Conservation (phyloP, 108 stramenopile genomes). For the Craspedostauros australis region DNA sequence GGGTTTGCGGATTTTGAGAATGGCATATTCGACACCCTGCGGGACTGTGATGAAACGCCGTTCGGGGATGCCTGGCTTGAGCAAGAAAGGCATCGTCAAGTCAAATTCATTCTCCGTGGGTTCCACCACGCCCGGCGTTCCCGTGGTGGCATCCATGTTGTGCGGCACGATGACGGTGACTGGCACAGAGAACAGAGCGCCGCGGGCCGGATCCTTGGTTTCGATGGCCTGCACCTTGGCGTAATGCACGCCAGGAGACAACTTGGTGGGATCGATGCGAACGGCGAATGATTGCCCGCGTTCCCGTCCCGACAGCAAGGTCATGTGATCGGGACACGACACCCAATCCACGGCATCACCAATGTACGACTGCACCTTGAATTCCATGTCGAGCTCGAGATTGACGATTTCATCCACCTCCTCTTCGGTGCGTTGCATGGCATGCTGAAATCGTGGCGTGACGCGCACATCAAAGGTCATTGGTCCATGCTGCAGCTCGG, state of each 20-base stretch:
- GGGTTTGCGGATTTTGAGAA: conserved; percentile 22
- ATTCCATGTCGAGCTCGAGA: conserved; percentile 49
- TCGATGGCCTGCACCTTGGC: conserved; percentile 50
- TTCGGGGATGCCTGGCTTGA: conserved; percentile 16
- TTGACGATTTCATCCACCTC: conserved; percentile 21
- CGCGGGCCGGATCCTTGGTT: conserved; percentile 29
- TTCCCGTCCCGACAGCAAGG: too few relatives aligned
- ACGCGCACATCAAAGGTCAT: conserved; percentile 43
- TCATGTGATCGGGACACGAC: conserved; percentile 33
- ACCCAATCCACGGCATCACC: too few relatives aligned
- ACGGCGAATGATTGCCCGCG: conserved; percentile 62
- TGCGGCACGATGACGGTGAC: conserved; percentile 64
- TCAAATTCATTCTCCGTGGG: conserved; percentile 29
- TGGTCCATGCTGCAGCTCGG: too few relatives aligned
- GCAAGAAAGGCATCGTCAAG: conserved; percentile 16
- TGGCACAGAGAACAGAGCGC: conserved; percentile 56
- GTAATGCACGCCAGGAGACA: conserved; percentile 66
- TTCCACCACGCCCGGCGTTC: conserved; percentile 13
- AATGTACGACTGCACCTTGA: conserved; percentile 31
- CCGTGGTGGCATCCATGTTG: conserved; percentile 8
- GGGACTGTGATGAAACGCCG: conserved; percentile 21
- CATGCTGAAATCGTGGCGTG: conserved; percentile 21
- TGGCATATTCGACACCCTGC: conserved; percentile 19
- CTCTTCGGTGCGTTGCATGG: conserved; percentile 6
- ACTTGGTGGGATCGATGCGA: conserved; percentile 51